Percentiles rank a stretch among this genome's conserved stretches.
Conservation (phyloP, 148 eudicot species). For the Vaccinium myrtillus region DNA sequence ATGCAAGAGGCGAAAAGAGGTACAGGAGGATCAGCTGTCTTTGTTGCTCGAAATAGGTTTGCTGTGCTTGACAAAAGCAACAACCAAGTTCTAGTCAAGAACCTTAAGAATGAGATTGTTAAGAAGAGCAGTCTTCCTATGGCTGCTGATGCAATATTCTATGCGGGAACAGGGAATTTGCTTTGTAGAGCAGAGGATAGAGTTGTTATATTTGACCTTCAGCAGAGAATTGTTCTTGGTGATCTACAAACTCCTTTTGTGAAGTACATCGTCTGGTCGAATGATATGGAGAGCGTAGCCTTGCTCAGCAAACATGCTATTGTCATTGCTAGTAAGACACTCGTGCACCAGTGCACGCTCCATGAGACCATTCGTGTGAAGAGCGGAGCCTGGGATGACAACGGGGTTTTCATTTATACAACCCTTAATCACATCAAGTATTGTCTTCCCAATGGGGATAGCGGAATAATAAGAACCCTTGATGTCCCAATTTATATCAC, state of each 20-base stretch:
- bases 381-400: conserved; percentile 98
- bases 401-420: conserved; percentile 87
- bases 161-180: conserved; percentile 90
- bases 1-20: conserved; percentile 83
- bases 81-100: conserved; percentile 80
- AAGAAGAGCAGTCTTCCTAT: conserved; percentile 77
- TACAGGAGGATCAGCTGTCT: conserved; percentile 75
- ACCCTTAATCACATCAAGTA: conserved; percentile 89
- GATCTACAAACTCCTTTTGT: conserved; percentile 81
- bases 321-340: conserved; percentile 79
- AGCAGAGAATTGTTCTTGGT: conserved; percentile 82
- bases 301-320: conserved; percentile 89
- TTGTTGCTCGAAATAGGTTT: conserved; percentile 89
- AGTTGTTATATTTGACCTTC: conserved; percentile 84
- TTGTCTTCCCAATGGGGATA: conserved; percentile 92
- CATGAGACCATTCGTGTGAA: conserved; percentile 97
- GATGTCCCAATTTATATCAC: conserved; percentile 86
- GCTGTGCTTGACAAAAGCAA: conserved; percentile 89
- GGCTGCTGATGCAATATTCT: conserved; percentile 77
- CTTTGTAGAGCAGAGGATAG: conserved; percentile 93
- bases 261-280: conserved; percentile 89
- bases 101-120: conserved; percentile 76
- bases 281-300: conserved; percentile 93
- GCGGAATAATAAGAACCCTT: conserved; percentile 86
- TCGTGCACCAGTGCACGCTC: conserved; percentile 92